Conservation (phyloP, 495 filamentous ascomycete genomes). For the Entonaema liquescens region DNA sequence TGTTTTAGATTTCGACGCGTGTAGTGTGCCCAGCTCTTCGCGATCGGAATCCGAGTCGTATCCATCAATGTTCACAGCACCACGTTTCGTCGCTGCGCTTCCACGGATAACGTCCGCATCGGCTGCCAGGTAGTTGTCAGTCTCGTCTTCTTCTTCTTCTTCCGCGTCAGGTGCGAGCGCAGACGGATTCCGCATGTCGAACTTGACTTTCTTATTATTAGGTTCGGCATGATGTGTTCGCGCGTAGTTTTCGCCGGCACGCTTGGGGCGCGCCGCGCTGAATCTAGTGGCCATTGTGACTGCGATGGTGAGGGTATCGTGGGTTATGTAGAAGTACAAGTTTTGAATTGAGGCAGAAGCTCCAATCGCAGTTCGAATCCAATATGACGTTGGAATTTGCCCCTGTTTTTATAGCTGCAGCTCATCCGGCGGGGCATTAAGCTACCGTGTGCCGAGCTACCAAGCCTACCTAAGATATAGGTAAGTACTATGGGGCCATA, state of each 20-base stretch:
- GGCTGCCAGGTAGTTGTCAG: slow-evolving; percentile 65
- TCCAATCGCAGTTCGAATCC: slow-evolving; percentile 5
- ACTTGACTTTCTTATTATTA: slow-evolving; percentile 84
- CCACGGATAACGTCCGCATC: slow-evolving; percentile 93
- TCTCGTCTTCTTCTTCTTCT: slow-evolving; percentile 65
- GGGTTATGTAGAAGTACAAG: neutral
- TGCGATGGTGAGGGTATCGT: neutral
- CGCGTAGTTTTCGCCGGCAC: slow-evolving; percentile 79
- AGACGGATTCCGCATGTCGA: slow-evolving; percentile 94
- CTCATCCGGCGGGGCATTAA: slow-evolving; percentile 34
- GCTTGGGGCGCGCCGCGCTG: slow-evolving; percentile 78
- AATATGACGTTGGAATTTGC: slow-evolving; percentile 44
- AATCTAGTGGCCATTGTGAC: slow-evolving; percentile 67
- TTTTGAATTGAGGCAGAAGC: slow-evolving; percentile 4
- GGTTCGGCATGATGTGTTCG: slow-evolving; percentile 71
- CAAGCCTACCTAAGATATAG: neutral
- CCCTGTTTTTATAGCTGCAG: slow-evolving; percentile 35
- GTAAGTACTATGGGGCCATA: neutral
- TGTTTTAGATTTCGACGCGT: slow-evolving; percentile 48
- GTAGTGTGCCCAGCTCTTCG: slow-evolving; percentile 58
- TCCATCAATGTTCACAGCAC: slow-evolving; percentile 93
- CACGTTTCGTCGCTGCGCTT: slow-evolving; percentile 82
- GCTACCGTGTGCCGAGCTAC: neutral
- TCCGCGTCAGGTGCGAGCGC: slow-evolving; percentile 78
- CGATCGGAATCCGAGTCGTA: slow-evolving; percentile 96